A percentile compares a stretch with the other conserved stretches of the same genome.
Conservation (phyloP, 169 alveolate species). For the Plasmodium berghei region DNA sequence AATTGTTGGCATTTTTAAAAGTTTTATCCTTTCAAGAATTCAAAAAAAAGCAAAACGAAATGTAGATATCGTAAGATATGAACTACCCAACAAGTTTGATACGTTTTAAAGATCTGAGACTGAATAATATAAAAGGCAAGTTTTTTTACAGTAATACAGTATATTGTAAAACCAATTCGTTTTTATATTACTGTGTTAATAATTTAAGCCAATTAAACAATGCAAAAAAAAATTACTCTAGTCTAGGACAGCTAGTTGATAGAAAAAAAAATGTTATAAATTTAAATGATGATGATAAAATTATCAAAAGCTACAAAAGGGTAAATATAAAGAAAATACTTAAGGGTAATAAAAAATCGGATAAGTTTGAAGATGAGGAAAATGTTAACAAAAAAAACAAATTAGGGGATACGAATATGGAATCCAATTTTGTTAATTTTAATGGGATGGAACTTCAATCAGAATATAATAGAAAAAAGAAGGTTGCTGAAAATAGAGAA, state of each 20-base stretch:
- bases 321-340: constrained; percentile 69
- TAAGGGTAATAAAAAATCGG: constrained; percentile 21
- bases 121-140: background rate
- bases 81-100: constrained; percentile 4
- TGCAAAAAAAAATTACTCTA: constrained; percentile 4
- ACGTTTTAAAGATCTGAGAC: constrained; percentile 21
- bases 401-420: background rate
- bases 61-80: constrained; percentile 40
- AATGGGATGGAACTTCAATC: background rate
- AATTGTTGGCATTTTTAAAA: background rate
- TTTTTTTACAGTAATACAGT: constrained; percentile 4
- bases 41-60: background rate
- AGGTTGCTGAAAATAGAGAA: background rate
- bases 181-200: background rate
- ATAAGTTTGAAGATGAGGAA: background rate
- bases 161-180: background rate
- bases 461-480: background rate
- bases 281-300: constrained; percentile 9
- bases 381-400: background rate
- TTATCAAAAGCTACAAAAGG: constrained; percentile 40
- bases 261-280: constrained; percentile 27
- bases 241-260: constrained; percentile 23
- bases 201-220: background rate
- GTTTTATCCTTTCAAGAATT: background rate
- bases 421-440: background rate